phyloP scores from a whole-genome alignment of 352 stramenopile genomes.

The Globisporangium emineosum region DNA sequence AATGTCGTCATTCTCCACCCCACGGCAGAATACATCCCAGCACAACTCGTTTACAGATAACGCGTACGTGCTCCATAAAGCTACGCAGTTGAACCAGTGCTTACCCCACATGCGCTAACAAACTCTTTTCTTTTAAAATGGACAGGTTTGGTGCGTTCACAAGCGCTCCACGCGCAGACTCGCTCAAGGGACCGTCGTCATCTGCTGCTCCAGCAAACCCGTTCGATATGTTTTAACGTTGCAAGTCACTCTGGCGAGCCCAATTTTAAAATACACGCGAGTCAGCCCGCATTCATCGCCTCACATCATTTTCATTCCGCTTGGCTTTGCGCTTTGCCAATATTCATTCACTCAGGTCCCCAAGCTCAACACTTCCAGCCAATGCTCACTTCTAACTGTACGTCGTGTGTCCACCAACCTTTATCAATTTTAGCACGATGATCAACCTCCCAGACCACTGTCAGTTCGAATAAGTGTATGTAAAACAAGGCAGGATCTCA shows the following conservation, averaged over 20 bases:
- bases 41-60: constrained; percentile 39
- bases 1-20: constrained; percentile 40
- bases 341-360: background rate
- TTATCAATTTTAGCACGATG: too few species aligned
- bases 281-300: background rate
- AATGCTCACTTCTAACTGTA: background rate
- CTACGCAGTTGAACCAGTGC: background rate
- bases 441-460: background rate
- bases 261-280: constrained; percentile 5
- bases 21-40: constrained; percentile 23
- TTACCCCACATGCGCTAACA: background rate
- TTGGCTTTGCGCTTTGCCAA: background rate
- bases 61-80: constrained; percentile 25
- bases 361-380: background rate
- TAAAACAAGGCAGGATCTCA: constrained; percentile 38
- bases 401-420: too few species aligned
- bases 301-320: background rate
- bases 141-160: constrained; percentile 34
- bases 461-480: background rate
- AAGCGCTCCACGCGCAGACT: constrained; percentile 31
- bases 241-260: background rate
- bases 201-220: constrained; percentile 48
- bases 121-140: background rate
- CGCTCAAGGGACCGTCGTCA: constrained; percentile 20
- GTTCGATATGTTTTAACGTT: constrained; percentile 82